Evolutionary conservation across 1,284 basidiomycete genomes (phyloP), one percentile per base, ranked within the genome.

Genomic region (Ceratobasidium sp.): DNA sequence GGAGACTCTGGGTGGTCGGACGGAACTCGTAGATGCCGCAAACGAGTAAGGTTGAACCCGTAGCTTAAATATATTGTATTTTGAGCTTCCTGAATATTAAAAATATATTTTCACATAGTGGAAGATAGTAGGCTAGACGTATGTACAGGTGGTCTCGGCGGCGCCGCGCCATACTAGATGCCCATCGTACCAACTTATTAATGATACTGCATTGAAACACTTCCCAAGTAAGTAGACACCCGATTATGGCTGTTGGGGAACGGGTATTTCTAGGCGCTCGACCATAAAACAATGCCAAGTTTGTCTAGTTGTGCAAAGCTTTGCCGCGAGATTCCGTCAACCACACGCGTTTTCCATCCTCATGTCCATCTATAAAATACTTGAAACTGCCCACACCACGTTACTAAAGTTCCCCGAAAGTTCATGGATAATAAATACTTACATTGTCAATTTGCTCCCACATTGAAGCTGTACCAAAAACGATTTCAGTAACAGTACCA

Each of bases 1-100:
- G 5, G 92, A 95, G 81, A 83, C 86, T 48, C 82, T 96, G 76
- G 86, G 78, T 36, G 77, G 79, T 2, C 18, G 66, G n/a, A 69
- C 66, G 54, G 66, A 69, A 38, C 33, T 69, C 11, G 8, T 69
- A 16, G 66, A 58, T 46, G 66, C 44, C 11, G 21, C 49, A 18
- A 67, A 54, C 16, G 30, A 67, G n/a, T 51, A 56, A 54, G 16
- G 23, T 25, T n/a, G 12, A 40, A 16, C 2, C 16, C 5, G 33
- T n/a, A 3, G 46, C 5, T 63, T 51, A 12, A 18, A 38, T 38
- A 33, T 18, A 12, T 16, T 5, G 9, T 28, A 30, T 44, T 21
- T 61, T 5, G 30, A 40, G 36, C 36, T 7, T 16, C 8, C 23
- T 38, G 23, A 44, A 18, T n/a, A 28, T 44, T 28, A 46, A 2